A percentile compares a stretch with the other conserved stretches of the same genome.
Conservation (phyloP, 768 basidiomycete genomes). For the Rhizopogon vulgaris region DNA sequence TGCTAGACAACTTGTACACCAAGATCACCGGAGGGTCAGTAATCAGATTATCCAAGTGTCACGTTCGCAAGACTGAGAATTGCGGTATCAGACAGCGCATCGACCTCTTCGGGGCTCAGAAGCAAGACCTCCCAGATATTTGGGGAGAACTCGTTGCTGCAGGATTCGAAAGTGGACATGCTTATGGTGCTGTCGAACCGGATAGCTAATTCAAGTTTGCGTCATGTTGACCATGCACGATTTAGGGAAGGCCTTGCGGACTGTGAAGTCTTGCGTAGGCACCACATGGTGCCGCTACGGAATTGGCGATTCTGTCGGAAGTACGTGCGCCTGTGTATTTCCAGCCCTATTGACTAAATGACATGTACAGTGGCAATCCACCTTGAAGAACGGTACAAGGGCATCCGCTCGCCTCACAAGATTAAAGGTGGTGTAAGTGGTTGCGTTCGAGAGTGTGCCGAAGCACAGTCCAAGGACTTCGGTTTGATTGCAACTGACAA, state of each 20-base stretch:
- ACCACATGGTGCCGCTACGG: conserved; percentile 68
- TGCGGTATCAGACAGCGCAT: conserved; percentile 46
- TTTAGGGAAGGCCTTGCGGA: conserved; percentile 47
- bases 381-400: conserved; percentile 68
- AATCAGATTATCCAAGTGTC: neutral
- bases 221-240: neutral
- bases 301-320: conserved; percentile 66
- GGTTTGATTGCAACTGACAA: conserved; percentile 73
- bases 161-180: conserved; percentile 74
- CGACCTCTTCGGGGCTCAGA: conserved; percentile 66
- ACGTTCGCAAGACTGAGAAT: neutral
- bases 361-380: conserved; percentile 46
- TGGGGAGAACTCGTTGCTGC: conserved; percentile 58
- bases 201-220: neutral
- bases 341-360: neutral
- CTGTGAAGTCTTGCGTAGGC: conserved; percentile 76
- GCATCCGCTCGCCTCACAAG: conserved; percentile 66
- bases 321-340: conserved; percentile 15
- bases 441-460: conserved; percentile 72
- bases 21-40: conserved; percentile 42
- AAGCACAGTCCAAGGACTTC: conserved; percentile 72
- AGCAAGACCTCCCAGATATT: conserved; percentile 63
- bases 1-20: conserved; percentile 50
- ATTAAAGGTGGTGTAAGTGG: conserved; percentile 74
- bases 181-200: conserved; percentile 46